phyloP scores from a whole-genome alignment of 2,329 filamentous ascomycete species.

The Penicillium sp. region DNA sequence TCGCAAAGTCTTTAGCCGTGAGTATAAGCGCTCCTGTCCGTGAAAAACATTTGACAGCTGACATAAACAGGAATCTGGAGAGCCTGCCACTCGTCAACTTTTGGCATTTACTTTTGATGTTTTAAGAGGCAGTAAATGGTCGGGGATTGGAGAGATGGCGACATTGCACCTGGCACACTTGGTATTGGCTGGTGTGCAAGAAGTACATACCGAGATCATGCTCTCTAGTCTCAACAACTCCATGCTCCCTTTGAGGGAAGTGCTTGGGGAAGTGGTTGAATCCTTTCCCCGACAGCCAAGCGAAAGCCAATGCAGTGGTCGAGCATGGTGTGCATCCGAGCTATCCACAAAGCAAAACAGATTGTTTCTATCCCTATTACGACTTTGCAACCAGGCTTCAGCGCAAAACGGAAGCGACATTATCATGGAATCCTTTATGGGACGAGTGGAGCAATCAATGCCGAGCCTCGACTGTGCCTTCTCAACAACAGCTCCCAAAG shows the following conservation, averaged over 20 bases:
- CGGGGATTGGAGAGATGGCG: conserved; percentile 8
- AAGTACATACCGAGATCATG: conserved; percentile 10
- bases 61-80: conserved; percentile 20
- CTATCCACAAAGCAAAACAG: conserved; percentile 25
- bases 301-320: conserved; percentile 22
- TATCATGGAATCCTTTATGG: conserved; percentile 25
- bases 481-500: conserved; percentile 9
- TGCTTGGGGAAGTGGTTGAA: conserved; percentile 19
- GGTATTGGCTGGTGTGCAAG: conserved; percentile 27
- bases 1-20: conserved; percentile 43
- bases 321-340: conserved; percentile 18
- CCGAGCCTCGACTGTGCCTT: conserved; percentile 19
- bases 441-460: conserved; percentile 13
- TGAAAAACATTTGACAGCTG: neutral
- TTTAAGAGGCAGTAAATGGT: conserved; percentile 14
- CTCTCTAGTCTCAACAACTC: conserved; percentile 12
- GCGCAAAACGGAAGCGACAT: conserved; percentile 6
- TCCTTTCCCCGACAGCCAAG: conserved; percentile 22
- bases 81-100: conserved; percentile 22
- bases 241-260: conserved; percentile 14
- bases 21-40: conserved; percentile 31
- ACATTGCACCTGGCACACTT: conserved; percentile 26
- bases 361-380: conserved; percentile 27
- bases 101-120: conserved; percentile 26
- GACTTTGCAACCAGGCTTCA: conserved; percentile 26